Evolutionary conservation across 768 basidiomycete genomes (phyloP).

Genomic region (Rubroboletus pulcherrimus): DNA sequence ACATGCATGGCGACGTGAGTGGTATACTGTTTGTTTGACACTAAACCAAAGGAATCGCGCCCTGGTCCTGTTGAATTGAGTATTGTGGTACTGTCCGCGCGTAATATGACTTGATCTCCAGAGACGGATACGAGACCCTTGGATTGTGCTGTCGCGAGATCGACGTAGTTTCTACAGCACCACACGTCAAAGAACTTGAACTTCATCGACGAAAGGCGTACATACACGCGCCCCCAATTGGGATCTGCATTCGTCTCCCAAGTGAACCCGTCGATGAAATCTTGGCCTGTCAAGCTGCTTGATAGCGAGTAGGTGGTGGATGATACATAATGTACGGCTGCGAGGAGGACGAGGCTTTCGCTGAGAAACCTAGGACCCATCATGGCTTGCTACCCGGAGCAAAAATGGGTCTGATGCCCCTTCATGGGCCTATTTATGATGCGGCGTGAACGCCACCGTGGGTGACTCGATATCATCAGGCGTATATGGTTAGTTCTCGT

Average conservation of each 20-base stretch:
- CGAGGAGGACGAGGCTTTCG: constrained; percentile 8
- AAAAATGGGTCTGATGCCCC: neutral
- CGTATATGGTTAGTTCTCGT: neutral
- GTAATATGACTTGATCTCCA: constrained; percentile 36
- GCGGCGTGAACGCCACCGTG: neutral
- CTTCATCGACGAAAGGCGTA: neutral
- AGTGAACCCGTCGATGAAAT: constrained; percentile 40
- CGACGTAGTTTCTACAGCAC: constrained; percentile 39
- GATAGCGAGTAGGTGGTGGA: constrained; percentile 45
- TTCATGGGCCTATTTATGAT: constrained; percentile 1
- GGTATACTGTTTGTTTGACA: constrained; percentile 28
- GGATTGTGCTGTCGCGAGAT: constrained; percentile 46
- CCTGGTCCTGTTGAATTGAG: constrained; percentile 32
- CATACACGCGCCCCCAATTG: constrained; percentile 30
- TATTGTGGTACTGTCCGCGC: constrained; percentile 33
- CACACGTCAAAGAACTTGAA: neutral
- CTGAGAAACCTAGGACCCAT: neutral
- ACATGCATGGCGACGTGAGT: constrained; percentile 35
- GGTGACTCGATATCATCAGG: neutral
- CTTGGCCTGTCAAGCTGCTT: constrained; percentile 45
- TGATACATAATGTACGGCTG: constrained; percentile 6
- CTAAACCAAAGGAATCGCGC: constrained; percentile 34
- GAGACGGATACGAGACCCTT: constrained; percentile 57
- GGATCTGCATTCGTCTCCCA: constrained; percentile 27
- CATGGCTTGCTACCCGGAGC: neutral